A percentile compares a stretch with the other conserved stretches of the same genome.
Conservation (phyloP, 768 basidiomycete genomes). For the Sarcodon aspratus region DNA sequence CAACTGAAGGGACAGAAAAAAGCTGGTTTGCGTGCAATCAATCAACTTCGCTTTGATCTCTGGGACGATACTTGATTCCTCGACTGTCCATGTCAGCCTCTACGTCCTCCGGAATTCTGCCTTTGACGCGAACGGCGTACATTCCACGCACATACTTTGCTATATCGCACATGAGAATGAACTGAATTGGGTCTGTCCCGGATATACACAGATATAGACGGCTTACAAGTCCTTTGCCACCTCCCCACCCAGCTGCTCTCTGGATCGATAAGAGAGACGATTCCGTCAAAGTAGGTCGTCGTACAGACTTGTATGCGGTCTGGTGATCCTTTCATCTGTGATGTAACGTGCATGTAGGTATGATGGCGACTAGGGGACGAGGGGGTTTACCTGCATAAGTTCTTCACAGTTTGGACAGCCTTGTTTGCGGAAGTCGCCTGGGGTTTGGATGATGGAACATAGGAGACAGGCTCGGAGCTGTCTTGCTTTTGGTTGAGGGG, state of each 20-base stretch:
- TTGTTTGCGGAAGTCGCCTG: slow-evolving; percentile 68
- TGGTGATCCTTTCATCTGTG: slow-evolving; percentile 76
- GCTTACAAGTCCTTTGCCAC: slow-evolving; percentile 70
- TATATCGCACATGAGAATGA: slow-evolving; percentile 17
- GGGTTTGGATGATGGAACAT: slow-evolving; percentile 83
- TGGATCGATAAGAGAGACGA: slow-evolving; percentile 79
- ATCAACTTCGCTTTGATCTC: slow-evolving; percentile 72
- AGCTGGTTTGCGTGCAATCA: slow-evolving; percentile 11
- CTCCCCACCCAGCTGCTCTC: slow-evolving; percentile 90
- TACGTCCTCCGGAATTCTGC: slow-evolving; percentile 77
- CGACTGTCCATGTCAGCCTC: slow-evolving; percentile 69
- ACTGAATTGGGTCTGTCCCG: too few relatives aligned
- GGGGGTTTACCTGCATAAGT: slow-evolving; percentile 64
- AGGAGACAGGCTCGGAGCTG: slow-evolving; percentile 84
- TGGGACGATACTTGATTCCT: slow-evolving; percentile 75
- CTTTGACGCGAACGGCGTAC: slow-evolving; percentile 87
- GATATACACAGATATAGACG: not conserved
- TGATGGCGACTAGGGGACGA: not conserved
- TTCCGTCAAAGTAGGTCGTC: slow-evolving; percentile 86
- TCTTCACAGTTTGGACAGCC: slow-evolving; percentile 99
- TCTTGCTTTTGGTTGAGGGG: slow-evolving; percentile 51
- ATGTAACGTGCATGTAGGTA: not conserved
- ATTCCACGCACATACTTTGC: slow-evolving; percentile 87
- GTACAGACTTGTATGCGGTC: slow-evolving; percentile 84
- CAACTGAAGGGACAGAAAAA: too few relatives aligned